Conservation (phyloP, 108 stramenopile species). For the Skeletonema tropicum region DNA sequence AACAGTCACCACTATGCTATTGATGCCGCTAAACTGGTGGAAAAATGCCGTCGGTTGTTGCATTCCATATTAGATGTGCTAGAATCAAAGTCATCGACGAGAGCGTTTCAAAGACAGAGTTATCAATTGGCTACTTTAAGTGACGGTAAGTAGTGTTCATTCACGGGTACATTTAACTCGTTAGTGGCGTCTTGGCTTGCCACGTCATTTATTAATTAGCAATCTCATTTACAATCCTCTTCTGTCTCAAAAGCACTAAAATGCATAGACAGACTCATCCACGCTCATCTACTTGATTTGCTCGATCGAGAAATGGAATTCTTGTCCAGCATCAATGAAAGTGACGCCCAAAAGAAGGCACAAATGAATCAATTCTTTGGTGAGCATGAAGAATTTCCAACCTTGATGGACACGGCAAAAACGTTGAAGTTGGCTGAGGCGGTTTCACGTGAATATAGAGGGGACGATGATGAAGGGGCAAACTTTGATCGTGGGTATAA, state of each 20-base stretch:
- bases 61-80: slow-evolving; percentile 40
- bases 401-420: slow-evolving; percentile 27
- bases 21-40: slow-evolving; percentile 54
- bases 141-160: slow-evolving; percentile 35
- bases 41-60: slow-evolving; percentile 47
- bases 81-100: slow-evolving; percentile 29
- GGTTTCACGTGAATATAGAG: slow-evolving; percentile 30
- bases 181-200: too few species aligned
- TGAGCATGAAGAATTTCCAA: slow-evolving; percentile 31
- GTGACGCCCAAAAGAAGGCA: slow-evolving; percentile 16
- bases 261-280: slow-evolving; percentile 49
- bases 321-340: slow-evolving; percentile 23
- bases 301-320: slow-evolving; percentile 55
- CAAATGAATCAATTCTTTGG: slow-evolving; percentile 39
- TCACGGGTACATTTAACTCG: neutral
- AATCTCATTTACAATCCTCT: neutral
- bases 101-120: slow-evolving; percentile 11
- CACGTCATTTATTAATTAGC: too few species aligned
- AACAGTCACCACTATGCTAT: slow-evolving; percentile 57
- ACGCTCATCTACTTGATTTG: slow-evolving; percentile 49
- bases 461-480: slow-evolving; percentile 2
- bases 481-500: neutral
- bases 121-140: slow-evolving; percentile 22
- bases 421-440: slow-evolving; percentile 26
- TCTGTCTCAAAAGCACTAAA: slow-evolving; percentile 25